Conservation (phyloP, 768 basidiomycete genomes). For the Naganishia onofrii region DNA sequence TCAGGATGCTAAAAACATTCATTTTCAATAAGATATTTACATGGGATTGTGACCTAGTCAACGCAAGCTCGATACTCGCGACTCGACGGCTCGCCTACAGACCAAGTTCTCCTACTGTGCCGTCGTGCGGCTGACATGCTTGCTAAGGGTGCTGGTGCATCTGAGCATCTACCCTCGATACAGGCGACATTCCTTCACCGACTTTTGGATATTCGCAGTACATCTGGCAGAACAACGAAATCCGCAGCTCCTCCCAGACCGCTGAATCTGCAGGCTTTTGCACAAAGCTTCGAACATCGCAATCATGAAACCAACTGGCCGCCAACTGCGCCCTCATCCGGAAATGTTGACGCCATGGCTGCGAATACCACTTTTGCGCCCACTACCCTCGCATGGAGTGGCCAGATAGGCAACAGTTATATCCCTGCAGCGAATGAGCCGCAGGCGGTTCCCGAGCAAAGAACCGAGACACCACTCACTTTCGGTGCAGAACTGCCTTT, state of each 20-base stretch:
- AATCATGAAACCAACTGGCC: conserved; percentile 24
- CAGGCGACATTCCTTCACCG: conserved; percentile 34
- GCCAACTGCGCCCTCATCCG: conserved; percentile 8
- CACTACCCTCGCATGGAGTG: not conserved
- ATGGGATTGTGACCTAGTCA: not conserved
- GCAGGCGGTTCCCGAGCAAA: not conserved
- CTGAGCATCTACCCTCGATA: conserved; percentile 34
- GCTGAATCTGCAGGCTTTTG: conserved; percentile 20
- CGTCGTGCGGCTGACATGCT: conserved; percentile 39
- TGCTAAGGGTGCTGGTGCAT: conserved; percentile 30
- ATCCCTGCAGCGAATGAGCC: not conserved
- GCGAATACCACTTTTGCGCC: not conserved
- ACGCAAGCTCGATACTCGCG: conserved; percentile 24
- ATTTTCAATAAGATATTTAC: not conserved
- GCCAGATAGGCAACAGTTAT: not conserved
- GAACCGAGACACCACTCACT: not conserved
- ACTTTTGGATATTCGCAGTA: conserved; percentile 32
- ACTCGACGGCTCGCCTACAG: conserved; percentile 24
- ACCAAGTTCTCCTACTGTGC: conserved; percentile 20
- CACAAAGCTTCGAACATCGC: conserved; percentile 16
- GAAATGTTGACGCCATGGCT: not conserved
- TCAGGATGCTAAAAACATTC: not conserved
- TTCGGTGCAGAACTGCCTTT: not conserved
- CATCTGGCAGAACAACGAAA: conserved; percentile 9
- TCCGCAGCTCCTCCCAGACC: conserved; percentile 10